Base-by-base conservation (phyloP, 306 rosid genomes). In the Cajanus cajan region DNA sequence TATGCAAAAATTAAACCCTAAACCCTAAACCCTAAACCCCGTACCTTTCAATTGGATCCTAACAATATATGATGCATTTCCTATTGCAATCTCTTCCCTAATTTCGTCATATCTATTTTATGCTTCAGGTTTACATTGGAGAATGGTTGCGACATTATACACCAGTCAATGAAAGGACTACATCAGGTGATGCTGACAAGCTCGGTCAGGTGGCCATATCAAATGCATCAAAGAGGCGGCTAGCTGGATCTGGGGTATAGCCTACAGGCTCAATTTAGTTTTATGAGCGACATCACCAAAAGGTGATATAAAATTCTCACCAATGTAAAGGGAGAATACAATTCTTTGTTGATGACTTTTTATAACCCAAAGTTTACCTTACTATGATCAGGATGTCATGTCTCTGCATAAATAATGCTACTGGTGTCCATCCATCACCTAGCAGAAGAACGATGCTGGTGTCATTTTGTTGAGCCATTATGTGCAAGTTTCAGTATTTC, bases 181-280 rank as follows among this genome's bases (percentile, higher is more conserved):
- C 58, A 14, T 37, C 87, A 15, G 73, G 57, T 9, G 85, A 83
- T 68, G 92, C 86, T 15, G 97, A 92, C 78, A 85, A 70, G 82
- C 92, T 94, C 15, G 87, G 92, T 77, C 93, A 84, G 79, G 88
- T 92, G 70, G 83, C 97, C 7, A 40, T 88, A 68, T 94, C 98
- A 13, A 94, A 94, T 58, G 96, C 97, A 50, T 89, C 98, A 0
- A 86, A 82, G 84, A 88, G 98, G 43, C 88, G 97, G 12, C 86
- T 91, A 44, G 82, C 94, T 24, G 98, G 98, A 72, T 81, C 93
- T 11, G 87, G 90, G 50, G 41, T 85, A 22, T 90, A 84, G 66
- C 66, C 59, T 79, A 52, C 84, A 77, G 51, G 40, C 64, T 75
- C 47, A 8, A n/a, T 37, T 21, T 14, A 39, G 34, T 47, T 58